Base-by-base conservation (phyloP, 2,329 filamentous ascomycete genomes). In the Trichoderma breve region DNA sequence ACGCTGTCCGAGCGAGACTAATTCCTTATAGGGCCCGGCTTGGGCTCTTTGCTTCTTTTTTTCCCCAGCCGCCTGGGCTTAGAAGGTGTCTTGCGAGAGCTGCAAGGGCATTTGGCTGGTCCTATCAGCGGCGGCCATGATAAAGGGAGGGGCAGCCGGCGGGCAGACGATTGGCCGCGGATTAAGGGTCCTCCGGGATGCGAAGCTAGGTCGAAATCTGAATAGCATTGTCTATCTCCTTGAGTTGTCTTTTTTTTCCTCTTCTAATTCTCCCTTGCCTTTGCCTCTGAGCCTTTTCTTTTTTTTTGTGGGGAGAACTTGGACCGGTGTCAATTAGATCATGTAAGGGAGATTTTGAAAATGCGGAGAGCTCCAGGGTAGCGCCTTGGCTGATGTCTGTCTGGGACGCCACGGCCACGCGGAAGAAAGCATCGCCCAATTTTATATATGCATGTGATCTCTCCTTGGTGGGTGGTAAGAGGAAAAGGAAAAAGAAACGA, bases 101-200 rank as follows among this genome's bases (percentile, higher is more conserved):
- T 71, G 70, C 70, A 71, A 71, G 70, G 70, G 63, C 70, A 21
- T 47, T 47, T 58, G 63, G 32, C n/a, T 11, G 62, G 55, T 47
- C 70, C 70, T 71, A 71, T 71, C 70, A 71, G 70, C 36, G 62
- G 24, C 63, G 30, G 24, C 9, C 36, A 53, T 51, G 70, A 53
- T 51, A 66, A 58, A 71, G 60, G 70, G 70, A 71, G 70, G 70
- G 70, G 70, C 70, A 66, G 32, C 24, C 66, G 62, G 55, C 39
- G 51, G 51, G 53, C 26, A 67, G 55, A 39, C 62, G 63, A 67
- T 71, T 71, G 70, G 70, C 28, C 55, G 36, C 55, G 62, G 70
- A 71, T 65, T 61, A 71, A 71, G 70, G 70, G 62, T 67, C 60
- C 58, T 70, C 68, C 68, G 58, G 58, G 68, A 36, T 36, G 51